Evolutionary conservation across 2,329 filamentous ascomycete species (phyloP).

Genomic region (Calonectria leucothoes): DNA sequence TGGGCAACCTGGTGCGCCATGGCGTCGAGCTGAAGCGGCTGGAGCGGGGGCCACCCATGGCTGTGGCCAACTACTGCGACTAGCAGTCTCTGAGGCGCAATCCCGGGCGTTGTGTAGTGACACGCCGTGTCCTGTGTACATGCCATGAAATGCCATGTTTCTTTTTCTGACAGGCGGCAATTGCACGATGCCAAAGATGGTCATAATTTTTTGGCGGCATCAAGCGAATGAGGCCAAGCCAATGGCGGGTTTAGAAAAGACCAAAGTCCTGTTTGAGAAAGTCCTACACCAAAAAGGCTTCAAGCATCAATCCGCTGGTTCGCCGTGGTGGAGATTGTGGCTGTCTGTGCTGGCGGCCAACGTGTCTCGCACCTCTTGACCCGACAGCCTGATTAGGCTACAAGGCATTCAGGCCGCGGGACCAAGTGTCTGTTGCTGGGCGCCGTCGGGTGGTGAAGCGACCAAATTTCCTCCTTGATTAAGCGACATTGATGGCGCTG

Average conservation of each 20-base stretch:
- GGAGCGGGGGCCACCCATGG: background rate
- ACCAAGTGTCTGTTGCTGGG: background rate
- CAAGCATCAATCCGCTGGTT: background rate
- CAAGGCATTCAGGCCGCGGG: background rate
- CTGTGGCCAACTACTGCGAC: background rate
- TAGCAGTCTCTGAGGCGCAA: background rate
- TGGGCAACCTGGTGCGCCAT: background rate
- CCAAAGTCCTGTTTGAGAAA: background rate
- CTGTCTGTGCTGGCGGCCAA: background rate
- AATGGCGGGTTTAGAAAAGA: background rate
- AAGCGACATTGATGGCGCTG: background rate
- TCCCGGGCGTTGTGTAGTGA: background rate
- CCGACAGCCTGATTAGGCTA: background rate
- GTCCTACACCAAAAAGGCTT: background rate
- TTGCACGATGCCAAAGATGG: background rate
- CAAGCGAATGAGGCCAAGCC: background rate
- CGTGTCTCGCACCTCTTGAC: background rate
- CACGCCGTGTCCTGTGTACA: background rate
- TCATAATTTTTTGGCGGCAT: background rate
- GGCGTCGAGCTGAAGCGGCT: conserved; percentile 4
- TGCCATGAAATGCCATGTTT: background rate
- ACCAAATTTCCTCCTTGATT: background rate
- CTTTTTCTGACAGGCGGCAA: background rate
- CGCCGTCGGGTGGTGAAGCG: background rate
- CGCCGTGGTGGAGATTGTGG: background rate